Base-by-base conservation (phyloP, 441 rosid genomes). In the Populus hybrid region DNA sequence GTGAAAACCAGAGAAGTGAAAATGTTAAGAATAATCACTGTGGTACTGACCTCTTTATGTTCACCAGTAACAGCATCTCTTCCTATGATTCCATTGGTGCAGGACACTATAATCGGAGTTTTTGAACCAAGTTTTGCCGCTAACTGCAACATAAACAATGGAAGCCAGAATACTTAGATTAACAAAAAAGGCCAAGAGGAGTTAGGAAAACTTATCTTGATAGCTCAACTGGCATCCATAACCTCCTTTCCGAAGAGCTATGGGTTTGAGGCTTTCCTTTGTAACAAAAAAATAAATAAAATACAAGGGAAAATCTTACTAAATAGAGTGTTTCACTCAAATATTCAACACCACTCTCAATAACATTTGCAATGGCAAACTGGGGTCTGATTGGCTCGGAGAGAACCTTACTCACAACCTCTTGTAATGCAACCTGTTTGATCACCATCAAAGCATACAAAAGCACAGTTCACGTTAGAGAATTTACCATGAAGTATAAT, bases 371-470 rank as follows among this genome's bases (percentile, higher is more conserved):
- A 36, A 93, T 87, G 24, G 89, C 97, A 73, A 92, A 95, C 81
- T 93, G 86, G 24, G 99, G 98, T 65, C 92, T 89, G 69, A 95
- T 91, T 10, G 99, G 97, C 78, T 30, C 32, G 32, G 32, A 30
- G 32, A 30, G 32, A 30, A 30, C 32, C 32, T 30, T 30, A 30
- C 32, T 87, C 38, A 90, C 40, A 72, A 87, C 95, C 85, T 93
- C 94, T 80, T 82, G 73, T 30, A 85, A 23, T 72, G 89, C 94
- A 74, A 74, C 70, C 97, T 93, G 83, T 50, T 42, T 69, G 79
- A 18, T 66, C 36, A 70, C 0, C 0, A 76, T 42, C 50, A 11
- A 42, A 42, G 14, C 46, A 42, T 10, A 11, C 50, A 42, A 42
- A 42, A 42, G 14, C 14, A 10, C 50, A 42, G 4, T 42, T 42